A percentile compares a stretch with the other conserved stretches of the same genome.
Conservation (phyloP, 768 basidiomycete species). For the Calocera cornea region DNA sequence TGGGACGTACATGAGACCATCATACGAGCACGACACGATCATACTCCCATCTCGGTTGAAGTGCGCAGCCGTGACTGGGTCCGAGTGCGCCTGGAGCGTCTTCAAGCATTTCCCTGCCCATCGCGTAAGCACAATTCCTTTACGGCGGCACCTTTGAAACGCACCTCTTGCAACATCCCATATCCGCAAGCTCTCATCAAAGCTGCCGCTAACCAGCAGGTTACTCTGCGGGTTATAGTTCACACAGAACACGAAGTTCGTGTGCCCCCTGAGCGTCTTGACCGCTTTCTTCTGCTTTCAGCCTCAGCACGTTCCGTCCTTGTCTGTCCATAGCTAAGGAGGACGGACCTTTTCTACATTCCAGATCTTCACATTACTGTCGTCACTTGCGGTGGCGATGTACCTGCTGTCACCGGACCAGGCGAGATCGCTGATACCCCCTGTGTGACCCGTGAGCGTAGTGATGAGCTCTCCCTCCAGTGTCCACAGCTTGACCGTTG, state of each 20-base stretch:
- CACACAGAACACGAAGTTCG: constrained; percentile 87
- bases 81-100: constrained; percentile 88
- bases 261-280: constrained; percentile 68
- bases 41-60: constrained; percentile 94
- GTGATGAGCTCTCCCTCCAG: constrained; percentile 54
- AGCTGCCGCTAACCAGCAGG: constrained; percentile 82
- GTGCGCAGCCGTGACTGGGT: constrained; percentile 85
- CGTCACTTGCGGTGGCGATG: constrained; percentile 87
- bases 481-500: constrained; percentile 70
- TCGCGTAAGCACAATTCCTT: not conserved
- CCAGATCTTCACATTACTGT: constrained; percentile 81
- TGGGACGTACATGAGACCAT: constrained; percentile 82
- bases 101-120: constrained; percentile 63
- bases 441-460: constrained; percentile 58
- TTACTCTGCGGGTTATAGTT: constrained; percentile 86
- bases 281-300: constrained; percentile 39
- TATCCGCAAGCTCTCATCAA: constrained; percentile 90
- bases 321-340: not conserved
- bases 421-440: constrained; percentile 81
- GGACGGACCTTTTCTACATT: constrained; percentile 46
- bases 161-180: constrained; percentile 89
- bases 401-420: constrained; percentile 75
- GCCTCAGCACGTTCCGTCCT: constrained; percentile 3
- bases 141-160: constrained; percentile 2
- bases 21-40: constrained; percentile 89